Evolutionary conservation across 129 eudicot species (phyloP), one percentile per base, ranked within the genome.

Genomic region (Flaveria trinervia): DNA sequence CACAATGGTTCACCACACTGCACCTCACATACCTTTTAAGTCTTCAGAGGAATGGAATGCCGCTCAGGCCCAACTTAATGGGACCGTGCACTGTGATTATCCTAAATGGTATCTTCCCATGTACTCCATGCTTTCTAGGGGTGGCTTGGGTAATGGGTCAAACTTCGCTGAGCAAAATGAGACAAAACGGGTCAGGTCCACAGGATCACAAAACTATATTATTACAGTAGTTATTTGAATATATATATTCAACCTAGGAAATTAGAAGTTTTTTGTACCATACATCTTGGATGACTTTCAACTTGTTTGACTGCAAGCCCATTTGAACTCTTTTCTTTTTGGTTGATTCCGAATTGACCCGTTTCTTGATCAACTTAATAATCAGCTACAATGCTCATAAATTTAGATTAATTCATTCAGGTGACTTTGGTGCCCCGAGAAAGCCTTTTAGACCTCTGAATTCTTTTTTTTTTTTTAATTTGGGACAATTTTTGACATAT

Each of bases 11-110:
- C 97, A 94, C 80, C 98, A 94, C 79, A 94, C 97, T 45, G 93
- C 98, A 9, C 98, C 96, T 70, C 97, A 94, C 82, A 94, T 94
- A 81, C 98, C 98, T 39, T 94, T 94, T 49, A 91, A 91, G 83
- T 55, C 91, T 23, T 84, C 97, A 2, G 86, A 87, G 3, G 90
- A 94, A 70, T 94, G 98, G 98, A 91, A 89, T 86, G 96, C 98
- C 8, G 97, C 98, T 39, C 91, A 94, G 61, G 98, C 98, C 52
- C 97, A 94, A 83, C 98, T 93, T 76, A 87, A 81, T 72, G 96
- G 98, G 79, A 93, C 98, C 2, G 97, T 93, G 71, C 98, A 93
- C 73, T 93, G 98, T 83, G 98, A 91, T 85, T 93, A 93, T 71
- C 98, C 97, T 56, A 83, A 87, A 68, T 93, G 98, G 98, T 93